Conservation (phyloP, 306 rosid genomes). For the Lagenaria siceraria region DNA sequence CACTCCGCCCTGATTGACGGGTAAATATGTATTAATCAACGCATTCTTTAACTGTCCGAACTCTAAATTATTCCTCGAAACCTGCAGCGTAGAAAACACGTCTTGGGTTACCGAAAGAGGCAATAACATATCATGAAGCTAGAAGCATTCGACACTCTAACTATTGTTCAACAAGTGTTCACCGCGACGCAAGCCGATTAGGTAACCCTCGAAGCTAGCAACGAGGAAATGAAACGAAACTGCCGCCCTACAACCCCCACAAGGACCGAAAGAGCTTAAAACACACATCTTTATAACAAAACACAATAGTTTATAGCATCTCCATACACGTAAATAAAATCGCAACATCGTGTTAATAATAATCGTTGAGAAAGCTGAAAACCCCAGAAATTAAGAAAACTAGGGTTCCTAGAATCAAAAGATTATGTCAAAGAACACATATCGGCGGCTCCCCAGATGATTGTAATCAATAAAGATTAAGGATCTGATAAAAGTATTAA, state of each 20-base stretch:
- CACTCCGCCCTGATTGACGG: constrained; percentile 20
- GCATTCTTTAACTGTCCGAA: constrained; percentile 22
- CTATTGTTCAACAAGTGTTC: too few species aligned
- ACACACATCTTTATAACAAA: neutral
- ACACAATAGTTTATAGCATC: neutral
- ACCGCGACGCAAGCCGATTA: neutral
- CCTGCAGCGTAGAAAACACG: constrained; percentile 27
- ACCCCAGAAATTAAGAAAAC: neutral
- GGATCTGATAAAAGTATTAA: neutral
- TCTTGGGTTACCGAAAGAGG: neutral
- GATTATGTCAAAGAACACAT: neutral
- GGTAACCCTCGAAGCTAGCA: neutral
- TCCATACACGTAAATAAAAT: neutral
- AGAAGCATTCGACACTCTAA: neutral
- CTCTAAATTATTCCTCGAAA: constrained; percentile 34
- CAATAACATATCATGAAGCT: neutral
- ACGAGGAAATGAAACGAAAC: neutral
- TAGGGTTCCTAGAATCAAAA: constrained; percentile 26
- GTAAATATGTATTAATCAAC: constrained; percentile 28
- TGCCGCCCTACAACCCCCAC: neutral
- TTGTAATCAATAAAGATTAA: neutral
- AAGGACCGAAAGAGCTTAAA: neutral
- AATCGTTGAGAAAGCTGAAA: neutral
- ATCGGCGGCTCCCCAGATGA: neutral
- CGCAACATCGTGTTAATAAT: neutral